Evolutionary conservation across 352 stramenopile genomes (phyloP).

Genomic region (Globisporangium barbulae): DNA sequence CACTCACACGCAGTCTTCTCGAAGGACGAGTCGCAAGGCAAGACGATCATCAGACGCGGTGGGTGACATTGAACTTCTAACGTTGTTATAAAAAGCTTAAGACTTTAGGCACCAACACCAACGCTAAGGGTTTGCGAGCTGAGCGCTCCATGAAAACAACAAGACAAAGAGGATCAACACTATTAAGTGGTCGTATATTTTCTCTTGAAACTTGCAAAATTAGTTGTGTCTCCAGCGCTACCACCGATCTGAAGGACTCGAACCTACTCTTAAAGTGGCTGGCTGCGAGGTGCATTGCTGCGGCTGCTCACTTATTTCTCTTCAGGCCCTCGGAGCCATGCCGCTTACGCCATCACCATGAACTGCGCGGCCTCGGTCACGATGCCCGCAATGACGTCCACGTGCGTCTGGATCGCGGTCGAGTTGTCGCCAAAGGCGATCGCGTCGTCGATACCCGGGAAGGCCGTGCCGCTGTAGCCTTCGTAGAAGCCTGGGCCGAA

Average conservation of each 20-base stretch:
- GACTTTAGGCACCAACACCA: constrained; percentile 4
- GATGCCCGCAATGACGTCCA: constrained; percentile 37
- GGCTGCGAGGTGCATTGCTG: too few species aligned
- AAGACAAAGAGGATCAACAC: neutral
- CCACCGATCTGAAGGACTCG: too few species aligned
- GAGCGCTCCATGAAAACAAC: neutral
- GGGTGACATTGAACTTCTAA: too few species aligned
- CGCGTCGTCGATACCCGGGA: constrained; percentile 44
- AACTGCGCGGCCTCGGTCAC: constrained; percentile 31
- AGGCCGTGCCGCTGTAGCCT: constrained; percentile 45
- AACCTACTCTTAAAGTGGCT: too few species aligned
- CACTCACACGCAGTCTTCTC: too few species aligned
- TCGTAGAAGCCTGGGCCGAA: constrained; percentile 58
- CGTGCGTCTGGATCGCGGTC: constrained; percentile 34
- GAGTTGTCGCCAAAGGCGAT: constrained; percentile 43
- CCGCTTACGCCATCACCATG: neutral
- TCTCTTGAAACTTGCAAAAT: too few species aligned
- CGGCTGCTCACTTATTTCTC: too few species aligned
- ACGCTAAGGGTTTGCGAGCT: neutral
- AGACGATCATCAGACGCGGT: too few species aligned
- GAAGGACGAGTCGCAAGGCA: too few species aligned
- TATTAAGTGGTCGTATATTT: neutral
- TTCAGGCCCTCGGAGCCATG: neutral
- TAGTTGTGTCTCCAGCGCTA: too few species aligned
- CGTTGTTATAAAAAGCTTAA: too few species aligned